Base-by-base conservation (phyloP, 225 moss, liverwort and hornwort genomes). In the Pseudoscleropodium purum region DNA sequence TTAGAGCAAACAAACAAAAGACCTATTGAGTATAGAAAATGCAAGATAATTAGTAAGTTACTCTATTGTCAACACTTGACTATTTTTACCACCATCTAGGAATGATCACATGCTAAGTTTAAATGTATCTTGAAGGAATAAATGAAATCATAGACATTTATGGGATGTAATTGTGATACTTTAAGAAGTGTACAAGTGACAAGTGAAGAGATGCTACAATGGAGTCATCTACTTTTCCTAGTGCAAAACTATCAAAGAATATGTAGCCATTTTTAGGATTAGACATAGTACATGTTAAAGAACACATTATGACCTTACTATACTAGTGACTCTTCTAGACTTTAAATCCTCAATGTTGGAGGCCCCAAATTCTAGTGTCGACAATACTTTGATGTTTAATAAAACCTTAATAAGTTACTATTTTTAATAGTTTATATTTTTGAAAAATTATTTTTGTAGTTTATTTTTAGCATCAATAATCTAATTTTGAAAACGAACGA, bases 1-100 rank as follows among this genome's bases (percentile, higher is more conserved):
- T 0, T 0, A 4, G 0, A 73, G 16, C 3, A 73, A 26, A 29
- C 9, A 43, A 0, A 17, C 6, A 45, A 29, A 29, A 16, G 2
- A 29, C 3, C 10, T 43, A 16, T 10, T 43, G 1, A 73, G 27
- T 43, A 43, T 29, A 25, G 8, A 10, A 2, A 43, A 16, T 27
- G 15, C 41, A 72, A 25, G 1, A 41, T 26, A 5, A 41, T 2
- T 20, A 1, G 2, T 72, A 72, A 72, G 26, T 26, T 15, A 41
- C 2, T 29, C 27, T 73, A 16, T 0, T 26, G 27, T 41, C 15
- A 3, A 41, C 16, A 26, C 17, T 73, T 16, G 43, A 17, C 27
- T 73, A 73, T 27, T 43, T 43, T 73, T 27, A 27, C 16, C 2
- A 43, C 43, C 43, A 43, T 43, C 3, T 43, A 16, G 1, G 8